Conservation (phyloP, 2,329 filamentous ascomycete species). For the Ophiostoma quercus region DNA sequence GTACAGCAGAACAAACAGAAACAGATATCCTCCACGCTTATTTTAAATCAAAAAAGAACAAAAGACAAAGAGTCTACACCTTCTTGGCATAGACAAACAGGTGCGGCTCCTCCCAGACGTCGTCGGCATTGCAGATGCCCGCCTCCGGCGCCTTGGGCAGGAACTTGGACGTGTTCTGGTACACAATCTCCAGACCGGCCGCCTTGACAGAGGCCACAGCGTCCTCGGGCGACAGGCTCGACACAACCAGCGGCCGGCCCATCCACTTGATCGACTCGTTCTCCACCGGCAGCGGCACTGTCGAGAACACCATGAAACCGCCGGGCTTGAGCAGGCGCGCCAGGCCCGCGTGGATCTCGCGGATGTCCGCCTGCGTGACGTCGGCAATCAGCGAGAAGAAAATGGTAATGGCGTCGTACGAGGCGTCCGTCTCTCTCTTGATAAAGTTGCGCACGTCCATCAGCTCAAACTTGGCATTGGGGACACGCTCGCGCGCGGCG, state of each 20-base stretch:
- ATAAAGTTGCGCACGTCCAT: conserved; percentile 29
- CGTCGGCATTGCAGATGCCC: conserved; percentile 30
- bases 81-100: conserved; percentile 32
- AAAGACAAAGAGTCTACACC: conserved; percentile 1
- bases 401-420: conserved; percentile 29
- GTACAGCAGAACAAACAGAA: not conserved
- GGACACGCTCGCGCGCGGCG: conserved; percentile 29
- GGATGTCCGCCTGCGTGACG: conserved; percentile 31
- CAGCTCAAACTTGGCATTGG: conserved; percentile 29
- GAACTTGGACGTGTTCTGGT: conserved; percentile 26
- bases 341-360: conserved; percentile 28
- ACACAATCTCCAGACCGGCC: conserved; percentile 28
- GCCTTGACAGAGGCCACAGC: conserved; percentile 26
- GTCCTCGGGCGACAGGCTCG: conserved; percentile 29
- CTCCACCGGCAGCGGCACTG: conserved; percentile 30
- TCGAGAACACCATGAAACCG: conserved; percentile 41
- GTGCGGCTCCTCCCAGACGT: conserved; percentile 33
- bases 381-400: conserved; percentile 32
- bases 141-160: conserved; percentile 28
- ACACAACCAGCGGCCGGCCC: conserved; percentile 30
- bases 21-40: not conserved
- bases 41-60: not conserved
- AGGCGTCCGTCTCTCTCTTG: conserved; percentile 15
- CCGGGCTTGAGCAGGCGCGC: conserved; percentile 34
- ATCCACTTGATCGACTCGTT: conserved; percentile 30